phyloP scores from a whole-genome alignment of 2,329 filamentous ascomycete genomes.

The Verticillium albo-atrum region DNA sequence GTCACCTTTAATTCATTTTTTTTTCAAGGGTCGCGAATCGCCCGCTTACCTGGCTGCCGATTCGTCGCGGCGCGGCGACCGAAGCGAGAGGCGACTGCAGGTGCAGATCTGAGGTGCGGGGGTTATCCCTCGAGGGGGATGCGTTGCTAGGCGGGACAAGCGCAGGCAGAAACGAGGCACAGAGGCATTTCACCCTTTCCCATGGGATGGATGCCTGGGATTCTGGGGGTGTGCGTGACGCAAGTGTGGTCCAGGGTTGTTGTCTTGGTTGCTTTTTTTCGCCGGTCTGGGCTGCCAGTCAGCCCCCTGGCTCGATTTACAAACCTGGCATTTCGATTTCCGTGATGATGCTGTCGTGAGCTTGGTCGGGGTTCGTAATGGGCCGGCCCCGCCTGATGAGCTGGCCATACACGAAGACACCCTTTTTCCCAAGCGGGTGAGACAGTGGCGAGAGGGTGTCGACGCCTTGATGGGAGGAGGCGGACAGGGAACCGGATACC shows the following conservation, averaged over 20 bases:
- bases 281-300: too few relatives aligned
- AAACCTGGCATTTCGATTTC: too few relatives aligned
- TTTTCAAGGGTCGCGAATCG: neutral
- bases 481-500: too few relatives aligned
- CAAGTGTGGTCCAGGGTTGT: neutral
- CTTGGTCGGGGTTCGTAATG: too few relatives aligned
- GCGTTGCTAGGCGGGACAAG: neutral
- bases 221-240: neutral
- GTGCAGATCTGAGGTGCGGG: neutral
- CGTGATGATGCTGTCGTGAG: too few relatives aligned
- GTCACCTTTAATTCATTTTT: neutral
- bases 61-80: neutral
- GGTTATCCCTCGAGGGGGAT: neutral
- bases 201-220: neutral
- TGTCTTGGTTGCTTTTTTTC: too few relatives aligned
- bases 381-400: too few relatives aligned
- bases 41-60: neutral
- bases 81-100: neutral
- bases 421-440: too few relatives aligned
- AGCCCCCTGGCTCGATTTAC: too few relatives aligned
- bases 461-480: too few relatives aligned
- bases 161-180: neutral
- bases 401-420: too few relatives aligned
- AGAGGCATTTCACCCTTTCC: neutral
- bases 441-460: too few relatives aligned